phyloP scores from a whole-genome alignment of 441 rosid genomes.

The Lepidium campestre region DNA sequence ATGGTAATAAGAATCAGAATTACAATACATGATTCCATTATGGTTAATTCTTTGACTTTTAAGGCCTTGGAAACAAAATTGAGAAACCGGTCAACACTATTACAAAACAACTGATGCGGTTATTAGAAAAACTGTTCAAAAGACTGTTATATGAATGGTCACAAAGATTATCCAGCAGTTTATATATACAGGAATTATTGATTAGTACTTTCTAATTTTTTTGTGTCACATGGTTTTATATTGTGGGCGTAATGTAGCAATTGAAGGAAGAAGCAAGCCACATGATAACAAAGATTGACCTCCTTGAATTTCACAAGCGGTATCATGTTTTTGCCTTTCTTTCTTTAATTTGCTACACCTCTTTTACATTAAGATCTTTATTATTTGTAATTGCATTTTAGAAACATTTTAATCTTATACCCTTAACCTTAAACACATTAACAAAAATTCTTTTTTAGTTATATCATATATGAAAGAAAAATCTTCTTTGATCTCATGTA shows the following conservation, averaged over 20 bases:
- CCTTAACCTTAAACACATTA: too few species aligned
- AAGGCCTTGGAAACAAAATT: slow-evolving; percentile 1
- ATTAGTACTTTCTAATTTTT: background rate
- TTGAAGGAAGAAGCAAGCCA: slow-evolving; percentile 37
- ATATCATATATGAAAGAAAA: too few species aligned
- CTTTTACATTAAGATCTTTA: too few species aligned
- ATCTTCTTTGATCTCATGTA: background rate
- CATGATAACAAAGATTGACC: slow-evolving; percentile 47
- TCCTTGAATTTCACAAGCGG: slow-evolving; percentile 47
- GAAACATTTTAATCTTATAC: too few species aligned
- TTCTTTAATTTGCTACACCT: too few species aligned
- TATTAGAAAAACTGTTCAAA: background rate
- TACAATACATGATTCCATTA: background rate
- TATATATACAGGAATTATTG: background rate
- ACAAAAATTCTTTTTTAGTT: too few species aligned
- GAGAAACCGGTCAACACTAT: background rate
- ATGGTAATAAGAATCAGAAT: background rate
- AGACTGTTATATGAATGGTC: background rate
- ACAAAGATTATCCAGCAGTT: background rate
- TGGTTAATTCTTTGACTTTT: background rate
- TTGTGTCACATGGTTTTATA: background rate
- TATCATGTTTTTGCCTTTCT: slow-evolving; percentile 17
- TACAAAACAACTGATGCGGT: background rate
- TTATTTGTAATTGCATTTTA: too few species aligned
- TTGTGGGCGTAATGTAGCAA: slow-evolving; percentile 37